phyloP scores from a whole-genome alignment of 2,329 filamentous ascomycete species.

The Colletotrichum camelliae region DNA sequence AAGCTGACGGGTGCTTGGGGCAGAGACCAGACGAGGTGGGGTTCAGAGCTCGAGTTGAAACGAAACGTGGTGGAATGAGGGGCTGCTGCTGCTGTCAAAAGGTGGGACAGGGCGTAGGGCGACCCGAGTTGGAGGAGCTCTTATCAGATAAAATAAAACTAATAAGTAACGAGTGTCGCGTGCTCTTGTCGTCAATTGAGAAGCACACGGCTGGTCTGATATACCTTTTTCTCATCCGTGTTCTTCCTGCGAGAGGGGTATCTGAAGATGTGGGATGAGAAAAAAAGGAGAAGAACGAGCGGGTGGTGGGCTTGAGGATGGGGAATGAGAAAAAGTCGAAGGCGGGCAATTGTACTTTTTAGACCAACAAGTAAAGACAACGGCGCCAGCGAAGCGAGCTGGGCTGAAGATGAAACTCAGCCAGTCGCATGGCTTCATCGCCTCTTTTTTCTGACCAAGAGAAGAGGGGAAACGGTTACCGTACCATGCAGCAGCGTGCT shows the following conservation, averaged over 20 bases:
- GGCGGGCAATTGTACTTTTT: background rate
- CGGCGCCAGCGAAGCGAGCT: background rate
- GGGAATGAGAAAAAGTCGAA: background rate
- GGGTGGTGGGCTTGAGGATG: background rate
- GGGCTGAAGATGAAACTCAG: slow-evolving; percentile 20
- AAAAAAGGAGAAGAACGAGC: background rate
- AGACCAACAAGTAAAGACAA: background rate
- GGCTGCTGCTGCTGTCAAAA: background rate
- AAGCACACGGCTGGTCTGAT: background rate
- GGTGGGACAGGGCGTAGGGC: slow-evolving; percentile 2
- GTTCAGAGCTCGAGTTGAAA: slow-evolving; percentile 16
- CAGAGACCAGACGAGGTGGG: background rate
- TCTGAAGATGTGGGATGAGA: background rate
- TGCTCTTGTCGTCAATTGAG: background rate
- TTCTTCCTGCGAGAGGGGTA: background rate
- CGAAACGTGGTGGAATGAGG: slow-evolving; percentile 16
- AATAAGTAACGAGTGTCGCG: background rate
- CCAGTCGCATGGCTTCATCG: slow-evolving; percentile 14
- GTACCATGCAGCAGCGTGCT: slow-evolving; percentile 6
- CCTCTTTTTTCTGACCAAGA: background rate
- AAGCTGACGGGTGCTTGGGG: background rate
- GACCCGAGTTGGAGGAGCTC: background rate
- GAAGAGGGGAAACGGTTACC: background rate
- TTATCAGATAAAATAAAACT: background rate
- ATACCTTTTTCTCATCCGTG: background rate